Percentiles rank a stretch among this genome's conserved stretches.
These are phyloP conservation scores for Claviceps sp. DNA, from an alignment of 2,329 filamentous ascomycete genomes.

Conservation along the genomic window DNA sequence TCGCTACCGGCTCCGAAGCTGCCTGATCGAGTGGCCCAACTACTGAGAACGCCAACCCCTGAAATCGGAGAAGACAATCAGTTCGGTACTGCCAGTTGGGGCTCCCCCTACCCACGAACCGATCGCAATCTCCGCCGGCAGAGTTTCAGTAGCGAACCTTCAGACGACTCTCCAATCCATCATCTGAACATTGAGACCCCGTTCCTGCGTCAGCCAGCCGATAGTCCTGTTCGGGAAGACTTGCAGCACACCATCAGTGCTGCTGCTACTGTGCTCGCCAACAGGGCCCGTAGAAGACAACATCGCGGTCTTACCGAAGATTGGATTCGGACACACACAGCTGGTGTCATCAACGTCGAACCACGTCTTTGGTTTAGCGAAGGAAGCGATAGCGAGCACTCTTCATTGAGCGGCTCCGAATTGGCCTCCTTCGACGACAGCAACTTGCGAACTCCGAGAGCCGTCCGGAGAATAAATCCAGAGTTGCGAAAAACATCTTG, in stretches of 20 bases:
- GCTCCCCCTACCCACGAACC: constrained; percentile 70
- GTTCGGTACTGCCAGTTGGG: constrained; percentile 71
- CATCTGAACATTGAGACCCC: constrained; percentile 49
- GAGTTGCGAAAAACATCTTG: constrained; percentile 15
- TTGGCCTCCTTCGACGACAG: constrained; percentile 38
- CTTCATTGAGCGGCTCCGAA: constrained; percentile 57
- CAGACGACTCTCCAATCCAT: constrained; percentile 47
- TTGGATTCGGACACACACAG: constrained; percentile 77
- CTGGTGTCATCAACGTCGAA: constrained; percentile 55
- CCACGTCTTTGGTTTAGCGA: constrained; percentile 76
- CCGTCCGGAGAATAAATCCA: constrained; percentile 14
- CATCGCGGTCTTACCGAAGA: constrained; percentile 59
- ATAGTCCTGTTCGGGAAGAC: constrained; percentile 18
- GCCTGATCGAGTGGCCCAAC: constrained; percentile 38
- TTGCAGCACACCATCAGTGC: constrained; percentile 29
- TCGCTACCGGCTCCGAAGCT: constrained; percentile 45
- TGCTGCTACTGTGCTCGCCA: constrained; percentile 49
- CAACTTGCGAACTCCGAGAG: constrained; percentile 33
- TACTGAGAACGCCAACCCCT: constrained; percentile 40
- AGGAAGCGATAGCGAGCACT: constrained; percentile 54
- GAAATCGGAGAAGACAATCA: constrained; percentile 21
- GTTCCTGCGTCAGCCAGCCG: constrained; percentile 42
- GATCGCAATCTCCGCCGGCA: constrained; percentile 37
- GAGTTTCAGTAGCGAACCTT: constrained; percentile 44
- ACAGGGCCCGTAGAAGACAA: constrained; percentile 45